Conservation (phyloP, 192 early-diverging fungal genomes). For the Coemansia sp. region DNA sequence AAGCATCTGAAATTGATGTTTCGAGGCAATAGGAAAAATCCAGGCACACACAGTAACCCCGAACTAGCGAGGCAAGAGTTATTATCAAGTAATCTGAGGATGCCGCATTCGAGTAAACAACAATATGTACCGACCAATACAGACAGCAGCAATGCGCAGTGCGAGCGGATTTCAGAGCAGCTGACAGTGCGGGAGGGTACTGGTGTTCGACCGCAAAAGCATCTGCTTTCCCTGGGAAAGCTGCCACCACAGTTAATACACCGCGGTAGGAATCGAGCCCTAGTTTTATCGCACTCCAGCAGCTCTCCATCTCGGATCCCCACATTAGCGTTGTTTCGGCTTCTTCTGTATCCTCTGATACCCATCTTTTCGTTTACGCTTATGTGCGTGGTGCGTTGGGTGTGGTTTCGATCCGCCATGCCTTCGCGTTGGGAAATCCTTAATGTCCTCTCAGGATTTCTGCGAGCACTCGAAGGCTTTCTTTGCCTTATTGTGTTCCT, state of each 20-base stretch:
- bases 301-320: conserved; percentile 40
- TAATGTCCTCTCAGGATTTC: conserved; percentile 42
- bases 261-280: conserved; percentile 20
- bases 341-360: conserved; percentile 48
- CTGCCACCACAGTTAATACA: conserved; percentile 21
- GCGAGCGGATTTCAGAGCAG: no score
- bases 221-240: conserved; percentile 16
- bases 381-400: conserved; percentile 51
- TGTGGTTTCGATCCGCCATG: conserved; percentile 46
- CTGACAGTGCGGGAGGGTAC: no score
- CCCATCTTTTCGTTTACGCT: conserved; percentile 50
- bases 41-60: no score
- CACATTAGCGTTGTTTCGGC: conserved; percentile 35
- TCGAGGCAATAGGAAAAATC: no score
- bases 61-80: no score
- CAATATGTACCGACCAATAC: background rate
- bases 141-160: background rate
- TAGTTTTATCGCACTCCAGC: conserved; percentile 8
- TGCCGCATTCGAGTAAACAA: no score
- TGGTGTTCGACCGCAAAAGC: conserved; percentile 5
- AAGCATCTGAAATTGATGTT: background rate
- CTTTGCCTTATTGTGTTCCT: conserved; percentile 49
- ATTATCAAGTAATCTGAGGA: no score
- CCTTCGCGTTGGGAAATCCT: conserved; percentile 48
- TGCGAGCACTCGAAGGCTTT: conserved; percentile 39